Evolutionary conservation across 495 filamentous ascomycete species (phyloP), one percentile per base, ranked within the genome.

Genomic region (Bacidia rubella): DNA sequence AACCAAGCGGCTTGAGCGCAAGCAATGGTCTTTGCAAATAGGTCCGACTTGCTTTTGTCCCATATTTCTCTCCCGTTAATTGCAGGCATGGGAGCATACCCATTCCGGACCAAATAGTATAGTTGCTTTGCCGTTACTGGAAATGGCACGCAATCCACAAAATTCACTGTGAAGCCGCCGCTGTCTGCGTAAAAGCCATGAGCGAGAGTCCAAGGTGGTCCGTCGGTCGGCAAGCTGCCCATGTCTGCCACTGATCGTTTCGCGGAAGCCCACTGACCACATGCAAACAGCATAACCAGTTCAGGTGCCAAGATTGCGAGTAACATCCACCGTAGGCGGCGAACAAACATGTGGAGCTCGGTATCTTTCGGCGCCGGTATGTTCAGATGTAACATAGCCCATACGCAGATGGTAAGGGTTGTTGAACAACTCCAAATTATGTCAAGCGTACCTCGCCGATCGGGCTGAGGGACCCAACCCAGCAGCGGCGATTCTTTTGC

Each of bases 151-250:
- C 15, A 27, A n/a, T 66, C 69, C 0, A 11, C 22, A 1, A 57
- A 32, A 11, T 61, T 9, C 0, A 66, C 56, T 17, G 61, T 12
- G 53, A 71, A 60, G 11, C 67, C 69, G 35, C 70, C 70, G 52
- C 60, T 67, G 47, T 72, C 59, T 17, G 66, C 66, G 49, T 57
- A 70, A 52, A 69, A 71, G 17, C 47, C 69, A 24, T 66, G 62
- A 9, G 29, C 41, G 29, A 69, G 51, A 1, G 67, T 70, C 69
- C 68, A 72, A 15, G n/a, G n/a, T n/a, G n/a, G n/a, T 1, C 56
- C 12, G 3, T 49, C 20, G 24, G 60, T 47, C 15, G 60, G 60
- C 12, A 59, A 41, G 9, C 20, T 15, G 25, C 51, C 38, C 54
- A 65, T 55, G 27, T 57, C 57, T 9, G 12, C 10, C 1, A 51